Percentiles rank a stretch among this genome's conserved stretches.
These are phyloP conservation scores for Neocucurbitaria cava DNA, from an alignment of 2,329 filamentous ascomycete species.

Conservation along the genomic window DNA sequence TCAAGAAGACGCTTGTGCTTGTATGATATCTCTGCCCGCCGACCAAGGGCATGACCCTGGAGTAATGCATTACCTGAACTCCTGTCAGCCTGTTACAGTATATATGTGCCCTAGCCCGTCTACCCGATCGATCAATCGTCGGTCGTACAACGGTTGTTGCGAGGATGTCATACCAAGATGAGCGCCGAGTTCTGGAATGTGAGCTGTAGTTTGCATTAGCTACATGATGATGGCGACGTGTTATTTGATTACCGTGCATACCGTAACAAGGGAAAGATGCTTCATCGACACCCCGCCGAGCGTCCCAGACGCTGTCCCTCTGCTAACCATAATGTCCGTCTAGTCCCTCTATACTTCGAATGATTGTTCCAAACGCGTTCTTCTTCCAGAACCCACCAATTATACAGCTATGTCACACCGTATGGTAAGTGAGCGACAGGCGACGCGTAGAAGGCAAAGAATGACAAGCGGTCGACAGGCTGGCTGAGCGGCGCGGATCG, in stretches of 20 bases:
- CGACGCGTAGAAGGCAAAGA: neutral
- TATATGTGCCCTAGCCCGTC: neutral
- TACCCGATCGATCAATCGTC: neutral
- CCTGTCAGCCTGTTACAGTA: conserved; percentile 12
- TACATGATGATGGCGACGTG: neutral
- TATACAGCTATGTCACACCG: neutral
- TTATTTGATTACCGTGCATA: conserved; percentile 46
- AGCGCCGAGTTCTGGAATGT: conserved; percentile 81
- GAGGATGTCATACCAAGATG: conserved; percentile 65
- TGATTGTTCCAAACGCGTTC: neutral
- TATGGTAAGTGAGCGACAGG: neutral
- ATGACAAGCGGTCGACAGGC: neutral
- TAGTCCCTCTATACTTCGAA: neutral
- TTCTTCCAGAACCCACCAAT: neutral
- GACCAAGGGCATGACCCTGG: conserved; percentile 84
- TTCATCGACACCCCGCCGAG: conserved; percentile 68
- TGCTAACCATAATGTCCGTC: conserved; percentile 8
- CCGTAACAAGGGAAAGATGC: conserved; percentile 70
- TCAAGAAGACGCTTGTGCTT: conserved; percentile 92
- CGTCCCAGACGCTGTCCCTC: conserved; percentile 16
- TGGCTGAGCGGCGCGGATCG: neutral
- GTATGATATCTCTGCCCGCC: conserved; percentile 89
- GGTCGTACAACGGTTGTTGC: conserved; percentile 2
- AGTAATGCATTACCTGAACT: conserved; percentile 86
- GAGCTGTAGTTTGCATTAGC: conserved; percentile 60